Conservation (phyloP, 169 alveolate genomes). For the Plasmodium inui region DNA sequence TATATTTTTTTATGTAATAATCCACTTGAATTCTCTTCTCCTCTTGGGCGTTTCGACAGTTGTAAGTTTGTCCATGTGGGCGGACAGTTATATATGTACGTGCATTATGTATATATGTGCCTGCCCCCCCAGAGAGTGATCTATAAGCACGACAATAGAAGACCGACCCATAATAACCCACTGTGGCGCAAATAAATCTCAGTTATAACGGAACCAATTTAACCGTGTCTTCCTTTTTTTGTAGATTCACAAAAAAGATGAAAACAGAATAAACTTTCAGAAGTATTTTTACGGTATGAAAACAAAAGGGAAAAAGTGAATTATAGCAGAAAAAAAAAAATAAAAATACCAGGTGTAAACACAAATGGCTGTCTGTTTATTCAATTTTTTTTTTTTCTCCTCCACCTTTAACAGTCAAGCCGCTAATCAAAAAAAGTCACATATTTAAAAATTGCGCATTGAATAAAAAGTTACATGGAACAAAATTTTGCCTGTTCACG, state of each 20-base stretch:
- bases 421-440: slow-evolving; percentile 10
- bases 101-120: background rate
- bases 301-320: background rate
- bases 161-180: background rate
- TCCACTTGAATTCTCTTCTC: slow-evolving; percentile 36
- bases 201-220: background rate
- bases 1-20: slow-evolving; percentile 28
- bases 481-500: slow-evolving; percentile 75
- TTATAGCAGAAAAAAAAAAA: background rate
- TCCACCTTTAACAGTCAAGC: slow-evolving; percentile 13
- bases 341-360: background rate
- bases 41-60: slow-evolving; percentile 32
- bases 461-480: slow-evolving; percentile 9
- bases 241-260: slow-evolving; percentile 45
- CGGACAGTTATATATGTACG: background rate
- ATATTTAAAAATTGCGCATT: slow-evolving; percentile 12
- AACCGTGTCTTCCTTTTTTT: background rate
- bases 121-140: background rate
- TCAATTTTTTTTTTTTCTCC: background rate
- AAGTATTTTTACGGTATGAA: slow-evolving; percentile 40
- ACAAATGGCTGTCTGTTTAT: background rate
- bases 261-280: slow-evolving; percentile 44
- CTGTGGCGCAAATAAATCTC: background rate
- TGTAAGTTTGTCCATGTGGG: slow-evolving; percentile 9
- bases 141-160: background rate